These are phyloP conservation scores for Miamiensis avidus DNA, from an alignment of 169 alveolate species.

Conservation along the genomic window DNA sequence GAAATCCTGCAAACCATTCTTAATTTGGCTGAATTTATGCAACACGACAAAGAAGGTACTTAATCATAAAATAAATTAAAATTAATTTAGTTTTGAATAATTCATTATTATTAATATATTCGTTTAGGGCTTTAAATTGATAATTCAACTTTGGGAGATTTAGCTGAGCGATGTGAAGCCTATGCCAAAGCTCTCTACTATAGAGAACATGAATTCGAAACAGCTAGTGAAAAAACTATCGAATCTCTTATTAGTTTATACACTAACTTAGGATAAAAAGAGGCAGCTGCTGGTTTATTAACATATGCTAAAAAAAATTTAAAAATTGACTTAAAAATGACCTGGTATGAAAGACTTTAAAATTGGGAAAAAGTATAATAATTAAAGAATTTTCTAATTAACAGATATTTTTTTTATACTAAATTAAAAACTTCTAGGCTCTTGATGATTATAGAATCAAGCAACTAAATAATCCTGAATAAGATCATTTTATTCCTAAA, in stretches of 20 bases:
- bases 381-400: too few relatives aligned
- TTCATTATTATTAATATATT: too few relatives aligned
- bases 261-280: constrained; percentile 82
- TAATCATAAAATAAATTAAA: too few relatives aligned
- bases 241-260: constrained; percentile 81
- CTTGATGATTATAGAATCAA: constrained; percentile 53
- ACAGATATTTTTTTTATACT: too few relatives aligned
- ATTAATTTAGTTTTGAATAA: not conserved
- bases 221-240: constrained; percentile 68
- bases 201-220: constrained; percentile 82
- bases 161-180: constrained; percentile 90
- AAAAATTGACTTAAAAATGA: constrained; percentile 60
- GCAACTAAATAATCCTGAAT: constrained; percentile 40
- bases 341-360: constrained; percentile 83
- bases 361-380: constrained; percentile 73
- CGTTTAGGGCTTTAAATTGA: constrained; percentile 65
- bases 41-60: constrained; percentile 76
- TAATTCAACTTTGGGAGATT: constrained; percentile 76
- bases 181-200: constrained; percentile 91
- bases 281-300: constrained; percentile 87
- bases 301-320: constrained; percentile 73
- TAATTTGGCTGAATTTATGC: constrained; percentile 89
- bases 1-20: constrained; percentile 81
- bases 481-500: constrained; percentile 48
- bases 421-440: constrained; percentile 25